Base-by-base conservation (phyloP, 2,329 filamentous ascomycete species). In the Colletotrichum viniferum region DNA sequence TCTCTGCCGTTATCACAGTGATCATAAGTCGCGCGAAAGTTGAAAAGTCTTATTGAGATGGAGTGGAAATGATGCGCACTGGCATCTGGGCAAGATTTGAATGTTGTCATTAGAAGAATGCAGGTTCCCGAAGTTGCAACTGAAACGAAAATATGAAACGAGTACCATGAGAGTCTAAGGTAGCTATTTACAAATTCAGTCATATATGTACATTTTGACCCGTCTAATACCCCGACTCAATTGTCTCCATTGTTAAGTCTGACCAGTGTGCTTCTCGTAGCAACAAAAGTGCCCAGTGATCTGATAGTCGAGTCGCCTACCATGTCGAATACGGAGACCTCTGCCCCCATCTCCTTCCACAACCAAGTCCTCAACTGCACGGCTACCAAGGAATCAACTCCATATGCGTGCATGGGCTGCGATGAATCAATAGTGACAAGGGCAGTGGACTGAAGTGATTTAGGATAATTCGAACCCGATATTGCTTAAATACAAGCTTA, bases 401-500 rank as follows among this genome's bases (percentile, higher is more conserved):
- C 70, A 21, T 68, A 73, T 1, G 73, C 71, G 5, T 77, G 74
- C 18, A 82, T 71, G 3, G 80, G 78, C 63, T 80, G 79, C 3
- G 69, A 75, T 1, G 77, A 76, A 56, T 81, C 79, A 24, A 84
- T 77, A 0, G 60, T 32, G 2, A 30, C 30, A 14, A 18, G 48
- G 13, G 32, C 34, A 5, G 34, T 70, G 43, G 4, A 21, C n/a
- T 3, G 6, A 52, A 7, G 4, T 52, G 3, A 52, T 21, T 52
- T 1, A 7, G 6, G 4, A 13, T 21, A 13, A 3, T 2, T 52
- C 0, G 10, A 21, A 21, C 1, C n/a, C 2, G 43, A 52, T 0
- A 13, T 21, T 21, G 43, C 43, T 52, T 7, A 14, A 16, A 16
- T 16, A 10, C 26, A 36, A 7, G 12, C 55, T 43, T 62, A 76